Evolutionary conservation across 192 early-diverging fungal genomes (phyloP).

Genomic region (Piromyces finnis): DNA sequence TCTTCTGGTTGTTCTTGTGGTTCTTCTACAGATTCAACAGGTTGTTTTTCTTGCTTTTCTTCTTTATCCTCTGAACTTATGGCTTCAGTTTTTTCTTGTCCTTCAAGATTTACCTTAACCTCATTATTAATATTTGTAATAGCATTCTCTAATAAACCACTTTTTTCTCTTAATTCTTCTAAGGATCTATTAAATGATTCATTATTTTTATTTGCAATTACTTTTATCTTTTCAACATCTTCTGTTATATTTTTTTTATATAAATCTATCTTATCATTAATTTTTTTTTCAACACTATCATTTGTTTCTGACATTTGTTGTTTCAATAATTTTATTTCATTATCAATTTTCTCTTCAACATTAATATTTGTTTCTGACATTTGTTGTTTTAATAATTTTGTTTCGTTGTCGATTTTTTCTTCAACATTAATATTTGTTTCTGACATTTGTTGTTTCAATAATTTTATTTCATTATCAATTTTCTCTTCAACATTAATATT

Average conservation of each 20-base stretch:
- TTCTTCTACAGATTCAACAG: no score
- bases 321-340: not conserved
- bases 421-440: no score
- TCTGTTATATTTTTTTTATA: not conserved
- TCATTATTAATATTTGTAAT: not conserved
- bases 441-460: no score
- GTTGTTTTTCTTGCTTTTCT: no score
- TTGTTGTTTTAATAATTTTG: no score
- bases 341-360: not conserved
- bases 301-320: not conserved
- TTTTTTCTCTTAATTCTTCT: not conserved
- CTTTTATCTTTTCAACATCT: not conserved
- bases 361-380: no score
- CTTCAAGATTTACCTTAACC: no score
- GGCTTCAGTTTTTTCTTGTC: no score
- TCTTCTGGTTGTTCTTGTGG: no score
- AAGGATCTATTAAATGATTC: not conserved
- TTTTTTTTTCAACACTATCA: not conserved
- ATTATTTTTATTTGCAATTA: not conserved
- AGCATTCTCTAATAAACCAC: not conserved
- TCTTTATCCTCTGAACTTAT: no score
- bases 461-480: not conserved
- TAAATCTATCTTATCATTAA: not conserved
- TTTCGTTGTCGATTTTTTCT: not conserved
- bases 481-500: not conserved